Evolutionary conservation across 1,139 yeast species (phyloP).

Genomic region (Kodamaea suecica): DNA sequence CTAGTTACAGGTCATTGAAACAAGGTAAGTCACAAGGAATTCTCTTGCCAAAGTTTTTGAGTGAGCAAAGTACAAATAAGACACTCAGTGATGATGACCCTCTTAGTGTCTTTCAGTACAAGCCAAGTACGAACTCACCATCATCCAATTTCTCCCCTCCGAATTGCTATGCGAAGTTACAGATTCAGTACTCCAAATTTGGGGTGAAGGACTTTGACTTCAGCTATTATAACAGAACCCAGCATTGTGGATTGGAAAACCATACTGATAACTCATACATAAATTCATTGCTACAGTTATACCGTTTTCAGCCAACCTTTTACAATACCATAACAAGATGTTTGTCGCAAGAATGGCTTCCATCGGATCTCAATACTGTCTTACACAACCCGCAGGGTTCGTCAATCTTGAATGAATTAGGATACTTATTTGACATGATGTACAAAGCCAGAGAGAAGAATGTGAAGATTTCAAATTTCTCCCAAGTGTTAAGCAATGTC

Average conservation of each 20-base stretch:
- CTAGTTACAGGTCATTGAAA: conserved; percentile 26
- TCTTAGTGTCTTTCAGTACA: conserved; percentile 31
- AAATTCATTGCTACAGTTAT: conserved; percentile 79
- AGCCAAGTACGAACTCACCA: conserved; percentile 6
- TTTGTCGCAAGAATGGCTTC: conserved; percentile 58
- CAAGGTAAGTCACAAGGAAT: conserved; percentile 19
- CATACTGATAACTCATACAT: conserved; percentile 79
- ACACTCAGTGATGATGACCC: conserved; percentile 12
- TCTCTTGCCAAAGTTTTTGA: conserved; percentile 59
- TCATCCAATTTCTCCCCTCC: conserved; percentile 46
- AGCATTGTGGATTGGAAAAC: conserved; percentile 82
- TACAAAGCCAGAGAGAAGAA: conserved; percentile 68
- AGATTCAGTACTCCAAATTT: conserved; percentile 80
- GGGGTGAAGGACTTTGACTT: conserved; percentile 96
- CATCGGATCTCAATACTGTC: conserved; percentile 34
- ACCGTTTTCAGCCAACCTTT: conserved; percentile 70
- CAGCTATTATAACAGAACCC: conserved; percentile 71
- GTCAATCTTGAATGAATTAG: conserved; percentile 73
- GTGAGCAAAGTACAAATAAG: conserved; percentile 48
- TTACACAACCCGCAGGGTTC: conserved; percentile 42
- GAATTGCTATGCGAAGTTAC: conserved; percentile 69
- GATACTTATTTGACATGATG: conserved; percentile 89
- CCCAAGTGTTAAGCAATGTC: conserved; percentile 34
- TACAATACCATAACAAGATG: conserved; percentile 61
- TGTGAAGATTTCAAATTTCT: conserved; percentile 75